phyloP scores from a whole-genome alignment of 495 filamentous ascomycete species.

The Aspergillus ellipticus region DNA sequence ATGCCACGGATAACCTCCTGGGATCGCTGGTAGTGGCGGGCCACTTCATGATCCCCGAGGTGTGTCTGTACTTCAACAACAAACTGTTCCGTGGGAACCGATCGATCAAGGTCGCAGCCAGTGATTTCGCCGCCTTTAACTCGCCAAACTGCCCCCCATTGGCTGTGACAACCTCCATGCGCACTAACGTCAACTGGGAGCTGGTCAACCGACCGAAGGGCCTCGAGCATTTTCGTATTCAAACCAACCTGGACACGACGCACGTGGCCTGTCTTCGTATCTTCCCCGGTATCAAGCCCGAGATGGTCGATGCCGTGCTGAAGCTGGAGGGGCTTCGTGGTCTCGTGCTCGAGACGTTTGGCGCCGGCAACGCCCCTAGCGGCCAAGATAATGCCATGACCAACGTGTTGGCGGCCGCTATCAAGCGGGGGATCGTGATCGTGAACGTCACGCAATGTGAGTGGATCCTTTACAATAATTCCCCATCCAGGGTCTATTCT shows the following conservation, averaged over 20 bases:
- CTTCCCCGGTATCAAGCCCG: constrained; percentile 91
- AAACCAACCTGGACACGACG: constrained; percentile 73
- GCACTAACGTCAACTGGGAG: constrained; percentile 81
- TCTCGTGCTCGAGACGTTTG: constrained; percentile 90
- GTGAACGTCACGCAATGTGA: constrained; percentile 93
- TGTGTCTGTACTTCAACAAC: constrained; percentile 94
- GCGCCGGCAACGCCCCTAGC: constrained; percentile 87
- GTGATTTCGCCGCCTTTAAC: constrained; percentile 80
- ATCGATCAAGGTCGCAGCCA: constrained; percentile 83
- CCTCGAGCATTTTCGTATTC: constrained; percentile 72
- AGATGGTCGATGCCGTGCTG: constrained; percentile 90
- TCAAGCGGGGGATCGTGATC: constrained; percentile 77
- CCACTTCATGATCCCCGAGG: constrained; percentile 94
- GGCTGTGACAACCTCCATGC: constrained; percentile 73
- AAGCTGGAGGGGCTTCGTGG: constrained; percentile 74
- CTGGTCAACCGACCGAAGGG: constrained; percentile 70
- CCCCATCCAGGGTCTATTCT: background rate
- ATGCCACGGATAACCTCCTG: constrained; percentile 94
- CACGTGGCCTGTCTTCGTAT: constrained; percentile 92
- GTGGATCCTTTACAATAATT: background rate
- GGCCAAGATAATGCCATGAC: constrained; percentile 81
- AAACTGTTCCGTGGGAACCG: constrained; percentile 89
- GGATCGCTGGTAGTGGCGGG: constrained; percentile 90
- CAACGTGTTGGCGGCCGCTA: constrained; percentile 71
- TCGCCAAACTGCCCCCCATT: constrained; percentile 80